A percentile compares a stretch with the other conserved stretches of the same genome.
phyloP scores from a whole-genome alignment of 352 stramenopile genomes.

The Achlya hypogyna region DNA sequence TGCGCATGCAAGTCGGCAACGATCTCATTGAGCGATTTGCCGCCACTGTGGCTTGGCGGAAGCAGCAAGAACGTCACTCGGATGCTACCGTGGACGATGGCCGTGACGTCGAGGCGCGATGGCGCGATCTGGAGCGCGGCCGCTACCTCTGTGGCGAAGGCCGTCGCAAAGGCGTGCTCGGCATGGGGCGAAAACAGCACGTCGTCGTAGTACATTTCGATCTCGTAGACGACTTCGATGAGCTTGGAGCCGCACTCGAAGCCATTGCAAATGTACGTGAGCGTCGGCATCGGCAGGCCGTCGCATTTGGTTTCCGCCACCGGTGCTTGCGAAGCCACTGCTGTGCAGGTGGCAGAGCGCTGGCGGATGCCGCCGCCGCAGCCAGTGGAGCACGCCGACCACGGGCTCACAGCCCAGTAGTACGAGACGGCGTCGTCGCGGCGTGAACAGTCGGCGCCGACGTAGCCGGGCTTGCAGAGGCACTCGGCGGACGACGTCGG shows the following conservation, averaged over 20 bases:
- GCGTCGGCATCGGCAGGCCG: slow-evolving; percentile 32
- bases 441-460: slow-evolving; percentile 53
- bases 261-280: slow-evolving; percentile 59
- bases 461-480: slow-evolving; percentile 52
- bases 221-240: slow-evolving; percentile 50
- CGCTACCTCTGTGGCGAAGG: slow-evolving; percentile 56
- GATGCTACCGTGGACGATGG: slow-evolving; percentile 48
- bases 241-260: slow-evolving; percentile 69
- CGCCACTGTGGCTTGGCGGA: slow-evolving; percentile 41
- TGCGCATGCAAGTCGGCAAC: slow-evolving; percentile 49
- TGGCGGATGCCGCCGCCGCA: slow-evolving; percentile 50
- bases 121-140: slow-evolving; percentile 48
- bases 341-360: slow-evolving; percentile 33
- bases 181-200: slow-evolving; percentile 49
- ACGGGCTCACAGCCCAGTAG: slow-evolving; percentile 47
- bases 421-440: slow-evolving; percentile 32
- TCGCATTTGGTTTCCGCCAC: slow-evolving; percentile 27
- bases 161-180: slow-evolving; percentile 43
- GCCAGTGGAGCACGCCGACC: slow-evolving; percentile 45
- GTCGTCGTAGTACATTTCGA: slow-evolving; percentile 71
- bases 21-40: slow-evolving; percentile 58
- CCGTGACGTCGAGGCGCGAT: slow-evolving; percentile 45
- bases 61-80: slow-evolving; percentile 58
- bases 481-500: slow-evolving; percentile 24
- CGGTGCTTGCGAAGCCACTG: slow-evolving; percentile 25